These are phyloP conservation scores for Abortiporus biennis DNA, from an alignment of 1,284 basidiomycete species.

Conservation along the genomic window DNA sequence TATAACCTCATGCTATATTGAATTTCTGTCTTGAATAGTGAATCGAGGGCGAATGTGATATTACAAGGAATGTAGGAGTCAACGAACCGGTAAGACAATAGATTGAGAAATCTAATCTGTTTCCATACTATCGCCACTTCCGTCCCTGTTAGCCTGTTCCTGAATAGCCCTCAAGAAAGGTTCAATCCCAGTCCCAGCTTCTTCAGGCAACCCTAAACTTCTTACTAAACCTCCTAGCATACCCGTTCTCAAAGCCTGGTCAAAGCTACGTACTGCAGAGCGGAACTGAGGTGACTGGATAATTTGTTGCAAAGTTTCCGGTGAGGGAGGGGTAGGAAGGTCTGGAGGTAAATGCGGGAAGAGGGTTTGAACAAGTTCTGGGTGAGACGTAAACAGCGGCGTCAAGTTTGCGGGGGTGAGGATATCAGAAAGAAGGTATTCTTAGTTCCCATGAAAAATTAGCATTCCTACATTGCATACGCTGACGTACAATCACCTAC, in stretches of 20 bases:
- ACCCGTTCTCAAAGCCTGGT: constrained; percentile 73
- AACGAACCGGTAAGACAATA: neutral
- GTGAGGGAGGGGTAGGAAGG: constrained; percentile 56
- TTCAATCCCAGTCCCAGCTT: constrained; percentile 65
- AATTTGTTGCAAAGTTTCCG: constrained; percentile 53
- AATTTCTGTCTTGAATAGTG: too few species aligned
- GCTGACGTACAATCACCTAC: neutral
- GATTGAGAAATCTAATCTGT: constrained; percentile 37
- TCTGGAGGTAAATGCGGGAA: constrained; percentile 76
- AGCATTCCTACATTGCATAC: too few species aligned
- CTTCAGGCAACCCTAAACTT: constrained; percentile 71
- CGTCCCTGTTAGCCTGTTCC: constrained; percentile 60
- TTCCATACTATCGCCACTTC: constrained; percentile 39
- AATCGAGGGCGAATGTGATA: too few species aligned
- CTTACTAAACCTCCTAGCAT: constrained; percentile 64
- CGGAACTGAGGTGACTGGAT: constrained; percentile 56
- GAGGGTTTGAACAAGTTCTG: constrained; percentile 57
- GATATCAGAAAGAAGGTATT: constrained; percentile 64
- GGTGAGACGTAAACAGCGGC: constrained; percentile 62
- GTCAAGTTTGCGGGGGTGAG: constrained; percentile 65
- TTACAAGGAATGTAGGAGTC: neutral
- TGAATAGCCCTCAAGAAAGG: constrained; percentile 71
- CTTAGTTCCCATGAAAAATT: constrained; percentile 32
- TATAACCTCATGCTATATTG: too few species aligned
- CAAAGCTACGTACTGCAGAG: constrained; percentile 58